Evolutionary conservation across 257 asterid genomes (phyloP), one percentile per base, ranked within the genome.

Genomic region (Pogostemon cablin): DNA sequence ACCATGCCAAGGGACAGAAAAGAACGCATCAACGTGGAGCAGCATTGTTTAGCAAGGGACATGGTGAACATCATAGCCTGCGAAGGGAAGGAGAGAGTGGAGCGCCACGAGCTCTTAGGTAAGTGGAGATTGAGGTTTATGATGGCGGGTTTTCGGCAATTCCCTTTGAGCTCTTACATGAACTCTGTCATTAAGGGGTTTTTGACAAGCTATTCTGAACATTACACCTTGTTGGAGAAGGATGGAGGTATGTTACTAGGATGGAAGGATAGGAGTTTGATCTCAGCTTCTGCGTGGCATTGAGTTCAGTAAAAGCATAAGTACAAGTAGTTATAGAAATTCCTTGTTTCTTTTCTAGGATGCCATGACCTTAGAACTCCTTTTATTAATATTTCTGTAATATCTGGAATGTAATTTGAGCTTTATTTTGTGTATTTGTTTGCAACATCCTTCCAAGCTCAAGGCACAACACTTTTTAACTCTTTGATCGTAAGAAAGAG

Each of bases 281-380:
- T 92, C 39, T 92, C 98, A 0, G 96, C 97, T 42, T 92, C 97
- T 35, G 98, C 98, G 72, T 92, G 98, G 96, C 83, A 78, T 73
- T 87, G 85, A 82, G 11, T 37, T 63, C 6, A 67, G 40, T 39
- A 68, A 52, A 42, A 9, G 2, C 7, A 9, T 11, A 41, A 25
- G 42, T 38, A 38, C 2, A 54, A 5, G 11, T 69, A 15, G 67
- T 53, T 67, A 34, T 49, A 50, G 65, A 5, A 52, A 52, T 42
- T 32, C 20, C 60, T 9, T 47, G 50, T 72, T 72, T 43, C 37
- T 34, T 67, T 67, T 58, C 35, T 66, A 39, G 63, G 42, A 52
- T 15, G 3, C 32, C 32, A 25, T 25, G 32, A 25, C 32, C 32
- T 25, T 25, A 25, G 0, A 25, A 25, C 32, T 25, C 32, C 32